Conservation (phyloP, 2,329 filamentous ascomycete species). For the Biscogniauxia mediterranea region DNA sequence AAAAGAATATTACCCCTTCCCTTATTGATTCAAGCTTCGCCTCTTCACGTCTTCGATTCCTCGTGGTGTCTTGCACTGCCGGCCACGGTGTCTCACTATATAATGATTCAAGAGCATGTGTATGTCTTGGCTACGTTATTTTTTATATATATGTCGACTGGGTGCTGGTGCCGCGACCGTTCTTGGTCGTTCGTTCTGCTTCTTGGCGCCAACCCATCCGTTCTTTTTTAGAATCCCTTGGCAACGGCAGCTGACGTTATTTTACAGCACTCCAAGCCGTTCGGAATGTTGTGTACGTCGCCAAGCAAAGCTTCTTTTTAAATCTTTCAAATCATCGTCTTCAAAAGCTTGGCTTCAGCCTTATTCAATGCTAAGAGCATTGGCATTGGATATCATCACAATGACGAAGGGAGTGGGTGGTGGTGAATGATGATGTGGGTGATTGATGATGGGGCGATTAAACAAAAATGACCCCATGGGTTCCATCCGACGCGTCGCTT, state of each 20-base stretch:
- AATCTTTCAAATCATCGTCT: conserved; percentile 16
- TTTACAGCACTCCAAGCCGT: conserved; percentile 35
- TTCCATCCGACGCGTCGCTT: background rate
- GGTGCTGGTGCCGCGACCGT: conserved; percentile 22
- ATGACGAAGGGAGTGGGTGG: background rate
- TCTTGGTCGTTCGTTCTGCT: conserved; percentile 19
- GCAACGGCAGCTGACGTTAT: conserved; percentile 31
- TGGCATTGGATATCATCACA: background rate
- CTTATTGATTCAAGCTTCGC: background rate
- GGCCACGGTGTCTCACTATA: conserved; percentile 28
- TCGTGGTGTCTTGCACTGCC: conserved; percentile 5
- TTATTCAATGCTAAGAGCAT: background rate
- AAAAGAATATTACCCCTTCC: conserved; percentile 1
- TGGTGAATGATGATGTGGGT: background rate
- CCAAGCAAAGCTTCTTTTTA: conserved; percentile 31
- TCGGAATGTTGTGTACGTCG: conserved; percentile 37
- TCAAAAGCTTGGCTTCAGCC: conserved; percentile 13
- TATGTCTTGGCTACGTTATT: conserved; percentile 23
- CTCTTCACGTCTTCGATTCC: background rate
- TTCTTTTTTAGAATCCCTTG: conserved; percentile 31
- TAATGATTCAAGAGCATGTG: conserved; percentile 34
- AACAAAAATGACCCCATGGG: background rate
- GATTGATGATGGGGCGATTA: background rate
- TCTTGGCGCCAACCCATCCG: conserved; percentile 34
- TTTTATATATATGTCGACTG: conserved; percentile 12